phyloP scores from a whole-genome alignment of 2,329 filamentous ascomycete species.

The Fusarium dimerum region DNA sequence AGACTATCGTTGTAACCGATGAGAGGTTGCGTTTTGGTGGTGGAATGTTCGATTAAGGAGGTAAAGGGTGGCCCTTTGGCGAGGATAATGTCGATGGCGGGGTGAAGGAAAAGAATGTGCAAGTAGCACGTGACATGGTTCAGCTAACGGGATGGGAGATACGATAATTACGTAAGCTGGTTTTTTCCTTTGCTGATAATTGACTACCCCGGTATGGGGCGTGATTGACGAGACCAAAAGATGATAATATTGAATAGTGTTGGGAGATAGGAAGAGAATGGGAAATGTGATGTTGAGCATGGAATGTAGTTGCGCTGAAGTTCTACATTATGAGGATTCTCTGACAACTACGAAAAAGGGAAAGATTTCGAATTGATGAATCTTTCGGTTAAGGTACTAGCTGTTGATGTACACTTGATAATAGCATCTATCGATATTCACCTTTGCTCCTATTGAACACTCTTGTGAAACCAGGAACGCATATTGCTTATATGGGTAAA shows the following conservation, averaged over 20 bases:
- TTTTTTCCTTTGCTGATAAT: too few species aligned
- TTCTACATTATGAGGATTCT: too few species aligned
- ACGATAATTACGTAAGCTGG: slow-evolving; percentile 5
- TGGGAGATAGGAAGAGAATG: too few species aligned
- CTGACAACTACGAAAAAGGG: too few species aligned
- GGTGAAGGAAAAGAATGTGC: slow-evolving; percentile 22
- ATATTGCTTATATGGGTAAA: too few species aligned
- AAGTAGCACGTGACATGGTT: slow-evolving; percentile 19
- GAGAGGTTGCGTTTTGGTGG: slow-evolving; percentile 26
- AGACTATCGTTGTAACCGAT: slow-evolving; percentile 45
- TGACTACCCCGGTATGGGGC: too few species aligned
- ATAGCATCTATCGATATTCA: background rate
- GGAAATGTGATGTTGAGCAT: too few species aligned
- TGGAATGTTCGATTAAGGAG: slow-evolving; percentile 40
- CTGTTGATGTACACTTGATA: background rate
- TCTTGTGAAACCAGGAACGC: too few species aligned
- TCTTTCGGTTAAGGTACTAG: background rate
- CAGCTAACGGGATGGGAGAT: slow-evolving; percentile 6
- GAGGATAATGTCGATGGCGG: slow-evolving; percentile 34
- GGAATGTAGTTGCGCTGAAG: too few species aligned
- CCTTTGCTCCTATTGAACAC: background rate
- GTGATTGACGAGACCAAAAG: too few species aligned
- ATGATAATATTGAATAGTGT: too few species aligned
- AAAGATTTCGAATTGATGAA: background rate
- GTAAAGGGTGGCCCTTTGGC: slow-evolving; percentile 23